These are phyloP conservation scores for Phytopythium cucurbitacearum DNA, from an alignment of 352 stramenopile genomes.

Conservation along the genomic window DNA sequence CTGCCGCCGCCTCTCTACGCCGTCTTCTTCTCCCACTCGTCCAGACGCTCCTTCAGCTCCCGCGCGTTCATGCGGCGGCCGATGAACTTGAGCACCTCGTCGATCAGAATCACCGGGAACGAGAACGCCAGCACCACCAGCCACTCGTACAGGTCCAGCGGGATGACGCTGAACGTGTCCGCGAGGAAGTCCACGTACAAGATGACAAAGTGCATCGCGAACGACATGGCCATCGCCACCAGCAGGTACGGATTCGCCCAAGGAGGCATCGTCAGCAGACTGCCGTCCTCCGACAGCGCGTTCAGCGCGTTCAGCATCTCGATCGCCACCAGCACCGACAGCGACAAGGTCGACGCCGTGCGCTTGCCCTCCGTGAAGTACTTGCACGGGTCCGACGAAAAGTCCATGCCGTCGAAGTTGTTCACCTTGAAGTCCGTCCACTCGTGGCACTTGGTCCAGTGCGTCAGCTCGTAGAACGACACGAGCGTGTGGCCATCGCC, in stretches of 20 bases:
- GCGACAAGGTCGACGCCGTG: conserved; percentile 90
- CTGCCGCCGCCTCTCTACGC: conserved; percentile 17
- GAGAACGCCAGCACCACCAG: conserved; percentile 90
- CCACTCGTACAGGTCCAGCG: conserved; percentile 91
- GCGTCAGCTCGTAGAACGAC: conserved; percentile 86
- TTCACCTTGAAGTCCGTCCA: conserved; percentile 92
- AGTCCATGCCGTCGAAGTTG: conserved; percentile 89
- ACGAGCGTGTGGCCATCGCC: conserved; percentile 91
- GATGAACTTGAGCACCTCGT: conserved; percentile 93
- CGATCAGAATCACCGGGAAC: conserved; percentile 91
- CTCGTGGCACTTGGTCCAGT: conserved; percentile 89
- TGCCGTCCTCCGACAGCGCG: conserved; percentile 90
- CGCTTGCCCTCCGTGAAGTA: conserved; percentile 93
- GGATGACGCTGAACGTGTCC: conserved; percentile 92
- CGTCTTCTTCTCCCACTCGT: conserved; percentile 46
- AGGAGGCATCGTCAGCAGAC: conserved; percentile 89
- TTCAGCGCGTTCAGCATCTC: conserved; percentile 97
- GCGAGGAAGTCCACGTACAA: conserved; percentile 92
- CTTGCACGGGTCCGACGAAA: conserved; percentile 86
- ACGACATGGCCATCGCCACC: conserved; percentile 91
- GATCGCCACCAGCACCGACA: conserved; percentile 92
- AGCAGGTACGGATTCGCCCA: conserved; percentile 94
- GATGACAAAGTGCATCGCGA: conserved; percentile 93
- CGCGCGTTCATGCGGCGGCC: conserved; percentile 75
- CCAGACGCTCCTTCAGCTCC: conserved; percentile 67